phyloP scores from a whole-genome alignment of 768 basidiomycete species.

The Mycena sanguinolenta region DNA sequence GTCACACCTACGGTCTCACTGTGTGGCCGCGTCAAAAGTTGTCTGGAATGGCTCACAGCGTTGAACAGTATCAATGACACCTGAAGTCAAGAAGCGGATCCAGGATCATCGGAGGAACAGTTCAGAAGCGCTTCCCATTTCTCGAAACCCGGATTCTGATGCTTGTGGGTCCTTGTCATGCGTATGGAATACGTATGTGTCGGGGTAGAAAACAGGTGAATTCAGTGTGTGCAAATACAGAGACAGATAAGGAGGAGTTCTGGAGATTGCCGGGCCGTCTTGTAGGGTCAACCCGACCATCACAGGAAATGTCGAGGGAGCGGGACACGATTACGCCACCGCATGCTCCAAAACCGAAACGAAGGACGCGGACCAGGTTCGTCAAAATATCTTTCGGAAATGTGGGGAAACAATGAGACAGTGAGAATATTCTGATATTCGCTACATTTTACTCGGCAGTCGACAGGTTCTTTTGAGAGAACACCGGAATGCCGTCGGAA shows the following conservation, averaged over 20 bases:
- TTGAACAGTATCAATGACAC: too few species aligned
- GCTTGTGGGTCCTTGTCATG: background rate
- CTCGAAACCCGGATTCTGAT: too few species aligned
- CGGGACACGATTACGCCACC: conserved; percentile 9
- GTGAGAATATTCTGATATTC: conserved; percentile 14
- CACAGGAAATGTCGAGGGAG: conserved; percentile 7
- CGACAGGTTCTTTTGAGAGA: background rate
- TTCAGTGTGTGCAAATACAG: background rate
- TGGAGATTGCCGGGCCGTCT: background rate
- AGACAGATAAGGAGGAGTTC: background rate
- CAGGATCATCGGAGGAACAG: too few species aligned
- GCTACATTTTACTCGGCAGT: background rate
- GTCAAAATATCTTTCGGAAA: background rate
- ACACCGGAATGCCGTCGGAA: background rate
- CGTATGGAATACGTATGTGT: background rate
- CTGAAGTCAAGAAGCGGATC: too few species aligned
- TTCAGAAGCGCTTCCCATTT: too few species aligned
- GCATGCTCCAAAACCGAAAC: background rate
- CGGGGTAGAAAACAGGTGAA: background rate
- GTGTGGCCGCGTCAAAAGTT: background rate
- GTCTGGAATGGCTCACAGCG: too few species aligned
- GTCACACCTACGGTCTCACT: background rate
- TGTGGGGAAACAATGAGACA: background rate
- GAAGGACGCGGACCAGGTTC: background rate
- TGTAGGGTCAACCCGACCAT: background rate